These are phyloP conservation scores for Xylaria castorea DNA, from an alignment of 495 filamentous ascomycete species.

Conservation along the genomic window DNA sequence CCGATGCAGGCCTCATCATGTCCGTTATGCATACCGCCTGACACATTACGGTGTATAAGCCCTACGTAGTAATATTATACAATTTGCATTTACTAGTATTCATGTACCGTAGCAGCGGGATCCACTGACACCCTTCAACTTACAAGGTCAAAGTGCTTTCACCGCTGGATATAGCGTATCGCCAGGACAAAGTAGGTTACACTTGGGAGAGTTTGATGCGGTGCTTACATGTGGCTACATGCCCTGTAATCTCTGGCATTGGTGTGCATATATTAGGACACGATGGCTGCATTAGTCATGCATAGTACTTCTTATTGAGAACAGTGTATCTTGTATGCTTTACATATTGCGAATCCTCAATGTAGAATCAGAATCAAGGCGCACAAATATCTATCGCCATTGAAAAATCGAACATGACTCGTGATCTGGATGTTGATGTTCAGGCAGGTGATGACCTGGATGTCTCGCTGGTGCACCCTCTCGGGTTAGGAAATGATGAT, in stretches of 20 bases:
- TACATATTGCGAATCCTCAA: not conserved
- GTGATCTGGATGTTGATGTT: not conserved
- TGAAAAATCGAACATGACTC: not conserved
- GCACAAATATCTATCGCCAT: not conserved
- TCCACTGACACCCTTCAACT: too few species aligned
- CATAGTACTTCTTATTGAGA: not conserved
- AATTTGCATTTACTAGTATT: not conserved
- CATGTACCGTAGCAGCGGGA: not conserved
- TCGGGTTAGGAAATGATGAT: not conserved
- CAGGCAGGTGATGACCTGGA: not conserved
- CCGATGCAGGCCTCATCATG: too few species aligned
- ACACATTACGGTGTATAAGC: not conserved
- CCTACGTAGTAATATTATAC: not conserved
- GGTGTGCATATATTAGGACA: not conserved
- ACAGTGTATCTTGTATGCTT: not conserved
- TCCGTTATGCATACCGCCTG: not conserved
- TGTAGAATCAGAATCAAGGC: not conserved
- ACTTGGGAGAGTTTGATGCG: not conserved
- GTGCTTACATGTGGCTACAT: not conserved
- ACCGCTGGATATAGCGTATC: too few species aligned
- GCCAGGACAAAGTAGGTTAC: not conserved
- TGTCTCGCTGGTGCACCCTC: not conserved
- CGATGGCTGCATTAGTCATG: not conserved
- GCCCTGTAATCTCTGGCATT: not conserved
- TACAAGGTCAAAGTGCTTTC: too few species aligned